Evolutionary conservation across 2,329 filamentous ascomycete genomes (phyloP), one percentile per base, ranked within the genome.

Genomic region (Falciphora oryzae): DNA sequence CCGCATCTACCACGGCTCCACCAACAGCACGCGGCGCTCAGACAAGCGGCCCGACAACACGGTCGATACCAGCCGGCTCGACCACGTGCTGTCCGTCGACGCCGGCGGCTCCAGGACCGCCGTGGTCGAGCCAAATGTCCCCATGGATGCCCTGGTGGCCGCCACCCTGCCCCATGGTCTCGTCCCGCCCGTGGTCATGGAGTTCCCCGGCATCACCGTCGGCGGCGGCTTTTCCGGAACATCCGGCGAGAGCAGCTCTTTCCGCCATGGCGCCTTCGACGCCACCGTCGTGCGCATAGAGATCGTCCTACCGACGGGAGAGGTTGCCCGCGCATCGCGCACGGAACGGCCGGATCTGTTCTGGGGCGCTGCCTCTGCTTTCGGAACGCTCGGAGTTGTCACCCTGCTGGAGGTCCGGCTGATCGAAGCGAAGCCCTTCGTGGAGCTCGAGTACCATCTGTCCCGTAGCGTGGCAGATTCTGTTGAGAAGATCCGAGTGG

Each of bases 1-100:
- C 75, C 83, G 89, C n/a, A 88, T 93, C 72, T 90, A 87, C 70
- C 90, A 93, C 75, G 90, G 90, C 66, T 87, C 88, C 0, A 92
- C 90, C 31, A 92, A 91, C 77, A 91, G 86, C 75, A 93, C 90
- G 53, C 86, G 90, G 10, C 81, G 82, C 31, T 80, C 81, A 10
- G 76, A 78, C 27, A 80, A 80, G 35, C 75, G 74, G 59, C 72
- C 74, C 16, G 80, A 81, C 72, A 84, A 84, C 69, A 83, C 86
- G 13, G 80, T 93, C 64, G 88, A 92, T 73, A 92, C 88, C 53
- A 89, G 86, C 74, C 71, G 73, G 4, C 81, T 93, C 13, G 81
- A 79, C 68, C 81, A 84, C 73, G 83, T 93, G 22, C 77, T 93
- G 13, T 75, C 79, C 11, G 77, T 93, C 60, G 83, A 92, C 67